Evolutionary conservation across 1,284 basidiomycete genomes (phyloP).

Genomic region (Trichosporon ovoides): DNA sequence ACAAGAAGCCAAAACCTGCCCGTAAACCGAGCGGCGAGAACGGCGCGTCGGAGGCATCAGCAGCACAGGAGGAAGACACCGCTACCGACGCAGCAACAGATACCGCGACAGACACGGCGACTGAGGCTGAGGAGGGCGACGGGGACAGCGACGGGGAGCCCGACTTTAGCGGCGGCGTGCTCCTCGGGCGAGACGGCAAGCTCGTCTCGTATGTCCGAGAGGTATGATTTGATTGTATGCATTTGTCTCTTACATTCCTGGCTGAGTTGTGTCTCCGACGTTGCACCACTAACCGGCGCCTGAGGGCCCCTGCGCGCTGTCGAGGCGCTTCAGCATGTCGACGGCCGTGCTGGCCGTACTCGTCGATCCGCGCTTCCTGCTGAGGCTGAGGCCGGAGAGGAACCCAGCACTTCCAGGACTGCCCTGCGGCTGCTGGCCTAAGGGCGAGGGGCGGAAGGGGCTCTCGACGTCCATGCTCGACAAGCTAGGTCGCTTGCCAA

Average conservation of each 20-base stretch:
- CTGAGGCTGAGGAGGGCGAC: background rate
- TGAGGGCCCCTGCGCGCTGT: background rate
- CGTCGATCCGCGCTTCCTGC: slow-evolving; percentile 13
- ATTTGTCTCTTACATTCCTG: background rate
- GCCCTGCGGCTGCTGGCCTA: background rate
- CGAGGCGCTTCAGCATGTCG: slow-evolving; percentile 18
- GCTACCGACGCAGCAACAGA: background rate
- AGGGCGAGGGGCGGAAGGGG: background rate
- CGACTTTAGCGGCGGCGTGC: slow-evolving; percentile 1
- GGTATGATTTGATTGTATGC: background rate
- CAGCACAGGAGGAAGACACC: background rate
- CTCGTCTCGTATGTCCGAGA: background rate
- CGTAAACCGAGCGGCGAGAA: background rate
- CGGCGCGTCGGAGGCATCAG: background rate
- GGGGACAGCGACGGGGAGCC: background rate
- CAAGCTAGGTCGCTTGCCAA: slow-evolving; percentile 6
- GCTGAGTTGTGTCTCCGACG: too few species aligned
- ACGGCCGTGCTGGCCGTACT: slow-evolving; percentile 13
- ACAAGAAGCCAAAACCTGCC: background rate
- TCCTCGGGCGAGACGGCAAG: slow-evolving; percentile 1
- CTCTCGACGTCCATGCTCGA: background rate
- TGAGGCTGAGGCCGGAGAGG: slow-evolving; percentile 14
- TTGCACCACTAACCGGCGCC: too few species aligned
- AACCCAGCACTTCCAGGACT: slow-evolving; percentile 8
- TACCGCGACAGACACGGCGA: background rate